These are phyloP conservation scores for Naganishia randhawae DNA, from an alignment of 768 basidiomycete genomes.

Conservation along the genomic window DNA sequence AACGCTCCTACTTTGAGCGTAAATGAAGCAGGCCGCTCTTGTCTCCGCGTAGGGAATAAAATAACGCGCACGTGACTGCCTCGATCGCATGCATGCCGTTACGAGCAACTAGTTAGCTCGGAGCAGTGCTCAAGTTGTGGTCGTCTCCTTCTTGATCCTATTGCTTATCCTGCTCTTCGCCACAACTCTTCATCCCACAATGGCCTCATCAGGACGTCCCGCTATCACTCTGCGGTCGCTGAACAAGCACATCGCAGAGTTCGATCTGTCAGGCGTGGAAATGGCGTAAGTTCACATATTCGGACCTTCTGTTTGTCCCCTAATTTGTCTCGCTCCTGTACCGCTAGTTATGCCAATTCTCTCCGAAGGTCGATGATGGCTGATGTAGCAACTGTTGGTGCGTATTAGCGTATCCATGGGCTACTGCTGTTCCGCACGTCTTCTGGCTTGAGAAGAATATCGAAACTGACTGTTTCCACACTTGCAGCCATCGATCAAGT, in stretches of 20 bases:
- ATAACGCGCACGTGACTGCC: slow-evolving; percentile 20
- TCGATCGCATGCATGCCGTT: slow-evolving; percentile 7
- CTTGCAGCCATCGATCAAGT: slow-evolving; percentile 89
- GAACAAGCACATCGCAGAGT: slow-evolving; percentile 79
- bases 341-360: slow-evolving; percentile 83
- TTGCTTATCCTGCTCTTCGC: not conserved
- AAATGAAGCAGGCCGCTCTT: slow-evolving; percentile 6
- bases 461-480: not conserved
- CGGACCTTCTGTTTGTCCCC: slow-evolving; percentile 9
- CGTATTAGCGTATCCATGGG: slow-evolving; percentile 49
- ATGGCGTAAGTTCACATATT: slow-evolving; percentile 64
- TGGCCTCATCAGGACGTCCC: slow-evolving; percentile 17
- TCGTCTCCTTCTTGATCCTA: not conserved
- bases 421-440: not conserved
- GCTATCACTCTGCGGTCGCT: slow-evolving; percentile 51
- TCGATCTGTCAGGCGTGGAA: slow-evolving; percentile 92
- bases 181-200: not conserved
- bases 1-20: no score
- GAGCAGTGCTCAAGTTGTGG: not conserved
- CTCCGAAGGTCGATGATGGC: slow-evolving; percentile 90
- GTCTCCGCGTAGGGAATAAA: slow-evolving; percentile 8
- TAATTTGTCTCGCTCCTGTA: slow-evolving; percentile 23
- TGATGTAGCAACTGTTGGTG: slow-evolving; percentile 91
- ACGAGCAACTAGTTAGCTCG: not conserved
- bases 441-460: not conserved